Conservation (phyloP, 2,329 filamentous ascomycete species). For the Neopestalotiopsis sp. region DNA sequence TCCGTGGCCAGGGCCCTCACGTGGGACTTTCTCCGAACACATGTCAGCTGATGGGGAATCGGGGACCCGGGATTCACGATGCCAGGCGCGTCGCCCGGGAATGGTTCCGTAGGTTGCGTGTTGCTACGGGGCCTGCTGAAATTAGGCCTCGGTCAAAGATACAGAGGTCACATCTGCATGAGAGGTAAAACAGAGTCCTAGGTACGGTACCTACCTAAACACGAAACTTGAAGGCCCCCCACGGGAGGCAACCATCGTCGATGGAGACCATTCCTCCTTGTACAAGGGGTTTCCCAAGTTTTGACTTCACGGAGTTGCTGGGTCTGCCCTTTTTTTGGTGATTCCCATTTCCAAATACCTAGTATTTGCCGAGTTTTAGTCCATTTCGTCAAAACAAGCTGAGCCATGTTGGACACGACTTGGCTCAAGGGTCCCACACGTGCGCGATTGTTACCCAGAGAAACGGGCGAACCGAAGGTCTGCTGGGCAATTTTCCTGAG, state of each 20-base stretch:
- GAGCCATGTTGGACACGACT: background rate
- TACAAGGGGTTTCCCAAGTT: background rate
- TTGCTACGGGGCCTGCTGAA: background rate
- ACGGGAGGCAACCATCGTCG: background rate
- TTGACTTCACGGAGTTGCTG: background rate
- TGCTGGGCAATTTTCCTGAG: conserved; percentile 6
- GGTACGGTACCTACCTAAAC: background rate
- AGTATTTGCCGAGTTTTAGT: background rate
- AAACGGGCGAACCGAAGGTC: background rate
- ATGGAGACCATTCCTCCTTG: background rate
- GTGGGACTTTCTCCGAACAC: background rate
- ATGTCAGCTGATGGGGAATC: background rate
- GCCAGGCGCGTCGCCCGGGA: background rate
- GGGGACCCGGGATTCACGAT: background rate
- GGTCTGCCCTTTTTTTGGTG: background rate
- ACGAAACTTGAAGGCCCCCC: background rate
- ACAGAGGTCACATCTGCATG: background rate
- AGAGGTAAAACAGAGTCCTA: background rate
- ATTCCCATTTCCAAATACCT: background rate
- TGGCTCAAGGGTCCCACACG: background rate
- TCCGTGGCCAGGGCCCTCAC: background rate
- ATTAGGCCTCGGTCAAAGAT: conserved; percentile 1
- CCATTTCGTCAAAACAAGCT: background rate
- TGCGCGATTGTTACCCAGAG: background rate
- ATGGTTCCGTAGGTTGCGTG: background rate